phyloP scores from a whole-genome alignment of 208 protist genomes.

The Crithidia fasciculata region DNA sequence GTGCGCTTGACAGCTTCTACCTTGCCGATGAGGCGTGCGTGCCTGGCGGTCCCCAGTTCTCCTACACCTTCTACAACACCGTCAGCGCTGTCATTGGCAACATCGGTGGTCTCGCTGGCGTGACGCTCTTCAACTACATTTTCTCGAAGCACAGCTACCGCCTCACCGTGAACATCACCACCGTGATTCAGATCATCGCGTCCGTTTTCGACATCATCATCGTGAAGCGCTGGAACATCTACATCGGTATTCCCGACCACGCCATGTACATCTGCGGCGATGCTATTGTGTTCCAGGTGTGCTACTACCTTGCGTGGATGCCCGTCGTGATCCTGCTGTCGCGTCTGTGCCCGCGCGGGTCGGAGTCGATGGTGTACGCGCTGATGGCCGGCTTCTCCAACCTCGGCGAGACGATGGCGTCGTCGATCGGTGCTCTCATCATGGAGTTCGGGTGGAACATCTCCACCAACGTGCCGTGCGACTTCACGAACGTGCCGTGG shows the following conservation, averaged over 20 bases:
- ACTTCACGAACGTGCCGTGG: conserved; percentile 66
- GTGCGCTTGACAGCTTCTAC: conserved; percentile 51
- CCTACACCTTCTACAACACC: conserved; percentile 62
- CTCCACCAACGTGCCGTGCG: conserved; percentile 41
- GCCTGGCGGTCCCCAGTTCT: conserved; percentile 59
- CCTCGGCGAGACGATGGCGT: conserved; percentile 63
- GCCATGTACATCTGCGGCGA: conserved; percentile 74
- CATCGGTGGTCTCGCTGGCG: conserved; percentile 37
- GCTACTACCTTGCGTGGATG: conserved; percentile 70
- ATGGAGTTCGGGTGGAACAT: conserved; percentile 61
- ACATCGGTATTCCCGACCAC: conserved; percentile 51
- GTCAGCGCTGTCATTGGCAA: conserved; percentile 44
- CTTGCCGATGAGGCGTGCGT: conserved; percentile 44
- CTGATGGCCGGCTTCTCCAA: conserved; percentile 79
- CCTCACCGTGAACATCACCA: conserved; percentile 47
- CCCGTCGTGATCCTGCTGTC: conserved; percentile 71
- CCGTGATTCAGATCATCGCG: conserved; percentile 34
- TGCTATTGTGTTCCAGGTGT: conserved; percentile 57
- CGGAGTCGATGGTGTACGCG: conserved; percentile 76
- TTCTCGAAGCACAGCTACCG: conserved; percentile 61
- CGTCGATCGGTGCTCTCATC: conserved; percentile 46
- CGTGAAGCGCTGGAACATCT: conserved; percentile 57
- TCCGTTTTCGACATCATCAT: conserved; percentile 64
- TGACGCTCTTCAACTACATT: conserved; percentile 55
- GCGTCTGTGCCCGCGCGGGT: conserved; percentile 74